Base-by-base conservation (phyloP, 106 monocot species). In the Acanthochlamys bracteata region DNA sequence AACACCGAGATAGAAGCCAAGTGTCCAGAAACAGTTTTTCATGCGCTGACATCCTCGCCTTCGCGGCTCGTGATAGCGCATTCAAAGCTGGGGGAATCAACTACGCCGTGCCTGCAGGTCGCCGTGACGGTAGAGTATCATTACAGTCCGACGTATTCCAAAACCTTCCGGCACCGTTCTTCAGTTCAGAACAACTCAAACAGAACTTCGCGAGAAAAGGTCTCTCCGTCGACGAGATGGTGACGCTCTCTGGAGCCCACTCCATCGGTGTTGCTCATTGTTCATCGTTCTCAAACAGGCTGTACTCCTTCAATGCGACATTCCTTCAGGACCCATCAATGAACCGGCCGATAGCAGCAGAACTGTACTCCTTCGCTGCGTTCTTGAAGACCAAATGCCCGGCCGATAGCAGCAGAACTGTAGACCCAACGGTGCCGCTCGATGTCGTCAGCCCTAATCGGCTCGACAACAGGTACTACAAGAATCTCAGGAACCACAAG, bases 231-330 rank as follows among this genome's bases (percentile, higher is more conserved):
- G 76, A 67, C 0, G 84, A 84, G 10, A 61, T 84, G 76, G 76
- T 84, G 7, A 71, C 61, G 0, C 79, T 84, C 41, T 84, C 84
- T 2, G 79, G 84, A 4, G 74, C 80, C 11, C 84, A 80, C 74
- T 63, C 69, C 23, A 66, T 84, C 10, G 84, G 81, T n/a, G 15
- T 53, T 7, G 33, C 78, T 14, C 81, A 81, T 68, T 85, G 85
- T 75, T 59, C 39, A 7, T 26, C 73, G 33, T 71, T 83, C 82
- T 6, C 17, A 39, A 57, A 12, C 51, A 63, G 57, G 11, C 49
- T 64, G 49, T 58, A 57, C 57, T 33, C 25, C 56, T 68, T 68
- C 42, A 68, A 39, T 20, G 12, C 68, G 11, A 68, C 42, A 0
- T 39, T 20, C 11, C 23, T 21, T 0, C 46, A 60, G 14, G 75